Base-by-base conservation (phyloP, 2,329 filamentous ascomycete genomes). In the Thielaviopsis euricoi region DNA sequence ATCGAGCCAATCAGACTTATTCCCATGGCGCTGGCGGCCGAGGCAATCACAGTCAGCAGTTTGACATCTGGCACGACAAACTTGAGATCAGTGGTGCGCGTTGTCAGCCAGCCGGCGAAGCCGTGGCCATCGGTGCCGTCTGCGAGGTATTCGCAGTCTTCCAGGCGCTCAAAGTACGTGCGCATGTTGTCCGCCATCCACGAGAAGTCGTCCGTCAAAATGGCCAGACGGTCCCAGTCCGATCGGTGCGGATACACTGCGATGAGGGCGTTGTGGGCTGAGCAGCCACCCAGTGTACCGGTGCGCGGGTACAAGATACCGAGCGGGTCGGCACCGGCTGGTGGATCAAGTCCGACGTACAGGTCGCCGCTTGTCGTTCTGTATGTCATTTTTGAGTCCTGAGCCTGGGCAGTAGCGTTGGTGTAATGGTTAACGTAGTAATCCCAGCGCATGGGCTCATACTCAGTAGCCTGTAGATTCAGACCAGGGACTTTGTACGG, bases 341-440 rank as follows among this genome's bases (percentile, higher is more conserved):
- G 61, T 6, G 61, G 58, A 23, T 57, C 23, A 17, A 40, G 49
- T 19, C 60, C 61, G 21, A 63, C 59, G 57, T 59, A 75, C 6
- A 68, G 60, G 25, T 64, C 63, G 2, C 73, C 73, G 23, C 72
- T 64, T 0, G 69, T 55, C 12, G 63, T 67, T 17, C 65, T 60
- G 61, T 70, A 75, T 0, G 67, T 69, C 63, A 70, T 67, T 67
- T 84, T 80, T 62, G 69, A 75, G 63, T 82, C 77, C 51, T 72
- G 69, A 40, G 72, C 69, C 26, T 60, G 58, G 19, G 51, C 9
- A 9, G 25, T 19, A 6, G 46, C 25, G n/a, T 58, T 50, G 62
- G 78, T 74, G 63, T 81, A 83, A 66, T 84, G 81, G 56, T 76
- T 75, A 58, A 83, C 79, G 61, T 75, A 85, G 67, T 78, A 83